A percentile compares a stretch with the other conserved stretches of the same genome.
phyloP scores from a whole-genome alignment of 768 basidiomycete species.

The Termitomyces bulborhizus region DNA sequence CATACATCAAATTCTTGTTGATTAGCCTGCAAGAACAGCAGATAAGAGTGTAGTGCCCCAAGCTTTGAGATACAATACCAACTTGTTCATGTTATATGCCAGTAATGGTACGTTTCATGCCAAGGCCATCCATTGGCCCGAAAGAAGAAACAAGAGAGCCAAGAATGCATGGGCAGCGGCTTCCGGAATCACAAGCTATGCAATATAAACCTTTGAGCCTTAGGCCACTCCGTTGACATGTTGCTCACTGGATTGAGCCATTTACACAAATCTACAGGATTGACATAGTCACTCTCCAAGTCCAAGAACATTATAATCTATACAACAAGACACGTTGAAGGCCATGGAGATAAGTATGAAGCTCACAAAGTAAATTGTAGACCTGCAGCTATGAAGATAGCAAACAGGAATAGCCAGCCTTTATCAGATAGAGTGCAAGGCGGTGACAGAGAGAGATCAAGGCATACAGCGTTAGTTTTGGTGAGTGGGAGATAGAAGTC shows the following conservation, averaged over 20 bases:
- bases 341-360: background rate
- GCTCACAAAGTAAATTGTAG: slow-evolving; percentile 96
- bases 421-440: background rate
- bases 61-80: slow-evolving; percentile 24
- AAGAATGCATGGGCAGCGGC: slow-evolving; percentile 92
- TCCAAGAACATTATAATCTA: slow-evolving; percentile 99
- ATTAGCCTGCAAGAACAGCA: slow-evolving; percentile 57
- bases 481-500: background rate
- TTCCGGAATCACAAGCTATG: slow-evolving; percentile 94
- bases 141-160: slow-evolving; percentile 81
- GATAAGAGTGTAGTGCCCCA: background rate
- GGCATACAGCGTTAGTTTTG: background rate
- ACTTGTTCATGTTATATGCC: slow-evolving; percentile 93
- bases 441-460: background rate
- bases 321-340: no score
- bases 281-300: slow-evolving; percentile 99
- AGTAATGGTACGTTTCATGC: slow-evolving; percentile 85
- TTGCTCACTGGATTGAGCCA: slow-evolving; percentile 85
- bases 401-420: slow-evolving; percentile 97
- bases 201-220: background rate
- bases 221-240: slow-evolving; percentile 11
- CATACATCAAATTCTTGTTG: slow-evolving; percentile 95
- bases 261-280: slow-evolving; percentile 99
- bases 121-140: slow-evolving; percentile 95
- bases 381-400: slow-evolving; percentile 91